Conservation (phyloP, 164 flowering plant genomes). For the Liriodendron chinense region DNA sequence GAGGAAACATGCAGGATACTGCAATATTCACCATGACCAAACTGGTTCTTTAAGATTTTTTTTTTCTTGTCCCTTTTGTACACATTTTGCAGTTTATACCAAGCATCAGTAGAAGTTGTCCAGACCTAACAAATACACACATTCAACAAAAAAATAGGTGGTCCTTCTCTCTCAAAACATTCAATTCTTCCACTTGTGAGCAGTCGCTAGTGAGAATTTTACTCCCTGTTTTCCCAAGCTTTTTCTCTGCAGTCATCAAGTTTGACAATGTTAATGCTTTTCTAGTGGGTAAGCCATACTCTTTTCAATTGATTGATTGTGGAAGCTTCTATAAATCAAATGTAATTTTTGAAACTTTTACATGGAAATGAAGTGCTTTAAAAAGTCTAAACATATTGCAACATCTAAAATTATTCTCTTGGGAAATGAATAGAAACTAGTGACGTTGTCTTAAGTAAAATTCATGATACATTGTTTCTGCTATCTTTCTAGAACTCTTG, state of each 20-base stretch:
- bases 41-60: not conserved
- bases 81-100: conserved; percentile 1
- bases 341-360: not conserved
- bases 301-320: not conserved
- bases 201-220: conserved; percentile 69
- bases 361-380: not conserved
- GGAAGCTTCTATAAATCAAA: not conserved
- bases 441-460: not conserved
- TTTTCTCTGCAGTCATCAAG: conserved; percentile 60
- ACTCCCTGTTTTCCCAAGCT: conserved; percentile 54
- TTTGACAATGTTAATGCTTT: conserved; percentile 4
- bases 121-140: not conserved
- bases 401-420: not conserved
- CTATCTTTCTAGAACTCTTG: not conserved
- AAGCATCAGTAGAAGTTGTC: not conserved
- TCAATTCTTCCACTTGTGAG: conserved; percentile 69
- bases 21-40: not conserved
- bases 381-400: not conserved
- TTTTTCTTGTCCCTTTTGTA: not conserved
- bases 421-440: not conserved
- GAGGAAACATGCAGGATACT: not conserved
- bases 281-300: not conserved
- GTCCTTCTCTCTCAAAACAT: conserved; percentile 72
- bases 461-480: not conserved
- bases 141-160: conserved; percentile 59